Percentiles rank a stretch among this genome's conserved stretches.
These are phyloP conservation scores for Rhizophagus clarus DNA, from an alignment of 192 early-diverging fungal genomes.

Conservation along the genomic window DNA sequence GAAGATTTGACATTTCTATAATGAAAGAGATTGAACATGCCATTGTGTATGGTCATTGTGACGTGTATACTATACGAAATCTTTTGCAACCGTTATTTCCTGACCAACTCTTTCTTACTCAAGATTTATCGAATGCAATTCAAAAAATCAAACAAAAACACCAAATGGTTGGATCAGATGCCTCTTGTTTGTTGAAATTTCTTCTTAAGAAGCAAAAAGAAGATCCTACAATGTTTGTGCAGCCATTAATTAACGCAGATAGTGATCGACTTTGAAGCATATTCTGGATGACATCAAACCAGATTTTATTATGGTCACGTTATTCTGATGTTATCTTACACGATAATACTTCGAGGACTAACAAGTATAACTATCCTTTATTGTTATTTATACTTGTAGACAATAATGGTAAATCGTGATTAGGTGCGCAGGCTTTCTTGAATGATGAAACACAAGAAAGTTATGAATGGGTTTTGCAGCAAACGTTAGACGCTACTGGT, in stretches of 20 bases:
- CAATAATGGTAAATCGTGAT: not conserved
- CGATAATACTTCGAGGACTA: not conserved
- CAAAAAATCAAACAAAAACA: not conserved
- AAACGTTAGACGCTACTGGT: not conserved
- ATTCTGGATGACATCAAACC: not conserved
- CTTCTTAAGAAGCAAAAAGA: not conserved
- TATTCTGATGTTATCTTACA: not conserved
- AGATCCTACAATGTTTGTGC: not conserved
- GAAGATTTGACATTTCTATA: not conserved
- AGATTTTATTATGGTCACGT: not conserved
- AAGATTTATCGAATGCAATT: not conserved
- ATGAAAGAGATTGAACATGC: not conserved
- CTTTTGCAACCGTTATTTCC: not conserved
- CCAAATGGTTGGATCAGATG: not conserved
- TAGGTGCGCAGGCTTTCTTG: not conserved
- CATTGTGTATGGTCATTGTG: not conserved
- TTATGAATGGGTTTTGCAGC: not conserved
- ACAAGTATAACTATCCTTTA: not conserved
- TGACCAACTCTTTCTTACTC: not conserved
- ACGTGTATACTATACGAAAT: not conserved
- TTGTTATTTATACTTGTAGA: not conserved
- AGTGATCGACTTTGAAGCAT: not conserved
- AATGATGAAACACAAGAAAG: conserved; percentile 6
- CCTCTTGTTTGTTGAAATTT: not conserved
- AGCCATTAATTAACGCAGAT: not conserved